Base-by-base conservation (phyloP, 805 yeast species). In the Danielozyma ontarioensis region DNA sequence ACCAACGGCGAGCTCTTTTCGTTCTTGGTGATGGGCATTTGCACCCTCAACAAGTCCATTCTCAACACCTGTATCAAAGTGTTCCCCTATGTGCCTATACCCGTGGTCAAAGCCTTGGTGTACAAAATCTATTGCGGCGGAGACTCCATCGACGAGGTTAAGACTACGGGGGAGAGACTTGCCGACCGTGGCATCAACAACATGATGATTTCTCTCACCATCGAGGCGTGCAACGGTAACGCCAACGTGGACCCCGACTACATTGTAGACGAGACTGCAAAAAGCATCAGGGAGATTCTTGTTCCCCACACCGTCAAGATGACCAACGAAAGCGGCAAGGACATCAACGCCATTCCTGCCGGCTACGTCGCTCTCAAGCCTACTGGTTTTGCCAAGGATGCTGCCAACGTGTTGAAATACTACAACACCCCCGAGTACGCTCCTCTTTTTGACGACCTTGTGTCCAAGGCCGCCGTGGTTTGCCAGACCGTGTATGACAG, bases 281-380 rank as follows among this genome's bases (percentile, higher is more conserved):
- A 68, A 29, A 83, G 95, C 10, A 72, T 89, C 32, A 72, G 71
- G 29, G 73, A 78, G 27, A 78, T 87, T 27, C 64, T 83, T 51
- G 70, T 74, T 23, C 90, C 93, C 12, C 85, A 82, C 55, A 73
- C 89, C n/a, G 53, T 76, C 25, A 59, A 68, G 30, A 76, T 80
- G 56, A 70, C 83, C 44, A 57, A 66, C 34, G 50, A 61, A 27
- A 49, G 62, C 4, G 64, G 65, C 4, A 58, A 57, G 33, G 68
- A 70, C 42, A 64, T 81, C 43, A 81, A 84, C 54, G 69, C 76
- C 12, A 76, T 90, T 21, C 88, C 95, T 7, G 86, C 96, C 2
- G 96, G 96, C 17, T 89, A 86, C 58, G 84, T 87, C 36, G 97
- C 96, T 3, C 67, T 89, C 51, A 89, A 89, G 63, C 97, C 97